Evolutionary conservation across 2,329 filamentous ascomycete species (phyloP).

Genomic region (Hypoxylon sp.): DNA sequence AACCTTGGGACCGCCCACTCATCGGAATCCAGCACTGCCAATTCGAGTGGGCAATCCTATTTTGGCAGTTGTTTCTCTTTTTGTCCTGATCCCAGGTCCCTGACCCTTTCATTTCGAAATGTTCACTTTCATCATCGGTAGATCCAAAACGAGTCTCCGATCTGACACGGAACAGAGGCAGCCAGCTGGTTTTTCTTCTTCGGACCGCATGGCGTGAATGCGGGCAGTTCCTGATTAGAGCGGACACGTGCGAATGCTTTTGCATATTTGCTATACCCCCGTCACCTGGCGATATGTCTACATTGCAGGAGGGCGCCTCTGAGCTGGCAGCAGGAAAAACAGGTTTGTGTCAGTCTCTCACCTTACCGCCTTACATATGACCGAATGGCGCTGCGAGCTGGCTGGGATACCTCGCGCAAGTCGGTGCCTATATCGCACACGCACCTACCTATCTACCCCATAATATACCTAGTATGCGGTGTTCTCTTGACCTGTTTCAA

Average conservation of each 20-base stretch:
- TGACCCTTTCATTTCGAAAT: slow-evolving; percentile 39
- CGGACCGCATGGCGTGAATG: slow-evolving; percentile 16
- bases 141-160: slow-evolving; percentile 23
- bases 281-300: slow-evolving; percentile 10
- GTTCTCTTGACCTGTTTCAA: slow-evolving; percentile 8
- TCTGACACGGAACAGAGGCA: slow-evolving; percentile 9
- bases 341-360: slow-evolving; percentile 10
- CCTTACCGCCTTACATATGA: slow-evolving; percentile 9
- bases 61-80: slow-evolving; percentile 37
- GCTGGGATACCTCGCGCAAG: slow-evolving; percentile 3
- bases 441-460: background rate
- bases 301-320: slow-evolving; percentile 13
- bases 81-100: slow-evolving; percentile 15
- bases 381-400: slow-evolving; percentile 4
- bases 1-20: slow-evolving; percentile 2
- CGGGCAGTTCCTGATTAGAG: slow-evolving; percentile 15
- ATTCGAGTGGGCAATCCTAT: slow-evolving; percentile 23
- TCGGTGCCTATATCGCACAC: slow-evolving; percentile 3
- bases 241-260: slow-evolving; percentile 27
- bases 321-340: slow-evolving; percentile 16
- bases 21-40: slow-evolving; percentile 25
- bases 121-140: slow-evolving; percentile 21
- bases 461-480: slow-evolving; percentile 11
- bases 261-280: slow-evolving; percentile 14
- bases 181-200: slow-evolving; percentile 9